A percentile compares a stretch with the other conserved stretches of the same genome.
These are phyloP conservation scores for Sarocladium brachiariae DNA, from an alignment of 2,329 filamentous ascomycete species.

Conservation along the genomic window DNA sequence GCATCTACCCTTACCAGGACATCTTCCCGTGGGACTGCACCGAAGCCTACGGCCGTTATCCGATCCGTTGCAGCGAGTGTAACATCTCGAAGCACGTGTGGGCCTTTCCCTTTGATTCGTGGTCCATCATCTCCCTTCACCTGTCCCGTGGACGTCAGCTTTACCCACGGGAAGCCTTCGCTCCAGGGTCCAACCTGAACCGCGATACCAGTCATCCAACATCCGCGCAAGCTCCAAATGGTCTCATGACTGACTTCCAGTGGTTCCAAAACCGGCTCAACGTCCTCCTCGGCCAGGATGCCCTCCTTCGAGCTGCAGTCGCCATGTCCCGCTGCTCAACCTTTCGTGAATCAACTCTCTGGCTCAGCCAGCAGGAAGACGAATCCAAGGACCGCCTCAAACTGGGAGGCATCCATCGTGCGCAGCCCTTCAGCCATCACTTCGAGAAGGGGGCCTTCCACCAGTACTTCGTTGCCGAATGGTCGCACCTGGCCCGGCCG, in stretches of 20 bases:
- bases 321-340: constrained; percentile 26
- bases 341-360: constrained; percentile 25
- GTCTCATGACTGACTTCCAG: constrained; percentile 15
- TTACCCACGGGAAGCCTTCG: constrained; percentile 21
- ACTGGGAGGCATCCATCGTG: constrained; percentile 35
- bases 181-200: background rate
- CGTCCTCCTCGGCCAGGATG: constrained; percentile 24
- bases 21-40: constrained; percentile 42
- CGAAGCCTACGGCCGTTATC: constrained; percentile 32
- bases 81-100: constrained; percentile 37
- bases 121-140: constrained; percentile 33
- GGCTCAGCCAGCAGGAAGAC: constrained; percentile 23
- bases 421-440: constrained; percentile 33
- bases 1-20: constrained; percentile 32
- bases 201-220: background rate
- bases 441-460: constrained; percentile 26
- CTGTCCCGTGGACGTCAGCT: constrained; percentile 26
- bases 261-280: constrained; percentile 31
- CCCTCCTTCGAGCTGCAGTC: constrained; percentile 24
- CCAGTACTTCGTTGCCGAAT: constrained; percentile 23
- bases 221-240: constrained; percentile 11
- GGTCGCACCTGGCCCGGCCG: constrained; percentile 16
- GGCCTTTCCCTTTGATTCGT: constrained; percentile 38
- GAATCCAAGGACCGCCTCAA: constrained; percentile 24
- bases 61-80: constrained; percentile 28